Base-by-base conservation (phyloP, 257 asterid genomes). In the Solanum tacnaense region DNA sequence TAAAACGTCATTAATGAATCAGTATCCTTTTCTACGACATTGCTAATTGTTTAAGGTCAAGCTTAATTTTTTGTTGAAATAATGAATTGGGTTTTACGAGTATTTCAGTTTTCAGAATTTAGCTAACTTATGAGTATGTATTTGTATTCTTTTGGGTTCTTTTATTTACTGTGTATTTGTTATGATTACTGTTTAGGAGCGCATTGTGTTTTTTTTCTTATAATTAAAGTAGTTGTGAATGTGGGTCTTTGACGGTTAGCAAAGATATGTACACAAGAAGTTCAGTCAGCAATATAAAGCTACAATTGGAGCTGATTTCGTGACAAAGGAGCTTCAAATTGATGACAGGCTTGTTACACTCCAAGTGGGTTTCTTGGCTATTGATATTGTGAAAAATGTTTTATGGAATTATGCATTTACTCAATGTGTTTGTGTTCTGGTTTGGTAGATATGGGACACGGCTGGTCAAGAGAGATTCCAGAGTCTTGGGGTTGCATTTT, bases 391-490 rank as follows among this genome's bases (percentile, higher is more conserved):
- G 79, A n/a, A 67, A 34, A 73, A 38, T 18, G 34, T 86, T 71
- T 36, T 71, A 6, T 27, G 20, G 78, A 31, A 10, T 35, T 72
- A 6, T 25, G 7, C 67, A 27, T 71, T 72, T 62, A 9, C n/a
- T 84, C 49, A 13, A 58, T 71, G 56, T 44, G 44, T 21, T 12
- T 62, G 41, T 20, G 87, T 85, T 84, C 67, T 70, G 49, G 31
- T 71, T 89, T 87, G 91, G 86, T 91, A 96, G 99, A 93, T 96
- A 86, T 96, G 99, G 98, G 99, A 96, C 87, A 96, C 98, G 73
- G 99, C 99, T 52, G 98, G 99, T 73, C 99, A 96, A 92, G 99
- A 96, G 94, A 94, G 98, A 88, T 96, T 96, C 92, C 99, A 96
- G 89, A 94, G 99, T 92, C 98, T 96, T 39, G 98, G 99, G 46